A percentile compares a stretch with the other conserved stretches of the same genome.
phyloP scores from a whole-genome alignment of 1,284 basidiomycete species.

The Microbotryomycetes sp. region DNA sequence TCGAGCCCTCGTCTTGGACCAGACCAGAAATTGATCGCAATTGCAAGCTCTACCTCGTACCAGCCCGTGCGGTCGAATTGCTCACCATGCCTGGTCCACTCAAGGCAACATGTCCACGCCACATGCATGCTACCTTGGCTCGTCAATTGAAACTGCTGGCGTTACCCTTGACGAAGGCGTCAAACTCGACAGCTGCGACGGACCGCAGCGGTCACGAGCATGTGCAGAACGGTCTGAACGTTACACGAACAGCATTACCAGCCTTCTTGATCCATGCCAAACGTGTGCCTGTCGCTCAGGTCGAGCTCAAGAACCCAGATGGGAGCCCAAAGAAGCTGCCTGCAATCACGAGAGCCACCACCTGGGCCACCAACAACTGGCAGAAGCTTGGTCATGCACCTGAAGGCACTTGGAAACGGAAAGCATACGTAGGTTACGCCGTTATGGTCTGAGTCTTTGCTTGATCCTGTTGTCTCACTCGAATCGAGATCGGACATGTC shows the following conservation, averaged over 20 bases:
- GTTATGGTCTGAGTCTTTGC: not conserved
- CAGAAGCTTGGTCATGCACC: conserved; percentile 29
- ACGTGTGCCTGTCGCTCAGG: not conserved
- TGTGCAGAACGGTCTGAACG: no score
- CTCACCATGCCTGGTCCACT: no score
- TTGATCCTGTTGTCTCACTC: not conserved
- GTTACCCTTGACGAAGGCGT: conserved; percentile 17
- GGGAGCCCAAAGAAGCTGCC: conserved; percentile 2
- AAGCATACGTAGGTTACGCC: conserved; percentile 25
- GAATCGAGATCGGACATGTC: no score
- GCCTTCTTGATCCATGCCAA: conserved; percentile 24
- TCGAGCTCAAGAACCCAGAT: not conserved
- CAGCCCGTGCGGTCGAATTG: no score
- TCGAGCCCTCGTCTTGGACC: no score
- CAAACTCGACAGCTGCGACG: no score
- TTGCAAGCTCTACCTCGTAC: no score
- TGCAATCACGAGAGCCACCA: conserved; percentile 17
- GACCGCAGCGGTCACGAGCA: no score
- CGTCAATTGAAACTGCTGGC: conserved; percentile 22
- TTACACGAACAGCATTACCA: no score
- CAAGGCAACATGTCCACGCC: no score
- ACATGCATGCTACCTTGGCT: not conserved
- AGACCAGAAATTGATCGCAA: no score
- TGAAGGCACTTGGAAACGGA: conserved; percentile 31
- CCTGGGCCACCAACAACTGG: conserved; percentile 34